Evolutionary conservation across 257 asterid genomes (phyloP).

Genomic region (Plantago major): DNA sequence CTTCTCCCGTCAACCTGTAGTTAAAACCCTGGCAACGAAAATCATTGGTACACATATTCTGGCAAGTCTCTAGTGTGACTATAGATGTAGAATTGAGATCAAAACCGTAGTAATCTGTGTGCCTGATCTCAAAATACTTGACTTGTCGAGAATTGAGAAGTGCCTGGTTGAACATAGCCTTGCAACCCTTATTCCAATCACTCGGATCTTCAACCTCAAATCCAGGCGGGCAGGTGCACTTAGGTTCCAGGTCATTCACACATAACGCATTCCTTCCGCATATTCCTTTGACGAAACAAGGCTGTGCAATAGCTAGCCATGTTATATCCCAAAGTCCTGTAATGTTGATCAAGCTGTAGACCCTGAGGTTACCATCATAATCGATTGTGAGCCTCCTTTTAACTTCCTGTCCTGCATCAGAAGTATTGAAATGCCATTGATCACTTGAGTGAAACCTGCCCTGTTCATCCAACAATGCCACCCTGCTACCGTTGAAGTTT

Average conservation of each 20-base stretch:
- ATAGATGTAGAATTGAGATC: conserved; percentile 29
- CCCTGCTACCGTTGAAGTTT: conserved; percentile 52
- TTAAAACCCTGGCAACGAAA: conserved; percentile 43
- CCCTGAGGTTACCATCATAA: conserved; percentile 58
- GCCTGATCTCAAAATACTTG: conserved; percentile 41
- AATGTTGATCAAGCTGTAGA: conserved; percentile 45
- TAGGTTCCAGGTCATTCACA: conserved; percentile 30
- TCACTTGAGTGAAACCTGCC: conserved; percentile 61
- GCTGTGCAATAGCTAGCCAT: conserved; percentile 53
- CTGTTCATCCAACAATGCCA: conserved; percentile 38
- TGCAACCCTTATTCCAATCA: conserved; percentile 58
- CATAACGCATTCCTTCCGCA: conserved; percentile 64
- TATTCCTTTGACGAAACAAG: conserved; percentile 43
- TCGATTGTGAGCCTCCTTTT: conserved; percentile 53
- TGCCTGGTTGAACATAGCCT: conserved; percentile 27
- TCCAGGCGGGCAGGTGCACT: conserved; percentile 64
- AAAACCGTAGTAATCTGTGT: conserved; percentile 55
- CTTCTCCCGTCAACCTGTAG: conserved; percentile 42
- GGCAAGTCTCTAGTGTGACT: conserved; percentile 34
- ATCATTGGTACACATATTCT: conserved; percentile 26
- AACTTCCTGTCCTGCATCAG: conserved; percentile 50
- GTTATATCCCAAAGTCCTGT: conserved; percentile 51
- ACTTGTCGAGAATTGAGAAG: conserved; percentile 19
- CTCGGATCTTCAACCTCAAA: conserved; percentile 27
- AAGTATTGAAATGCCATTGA: conserved; percentile 30